Base-by-base conservation (phyloP, 139 green algal genomes). In the Zygnema cylindricum region DNA sequence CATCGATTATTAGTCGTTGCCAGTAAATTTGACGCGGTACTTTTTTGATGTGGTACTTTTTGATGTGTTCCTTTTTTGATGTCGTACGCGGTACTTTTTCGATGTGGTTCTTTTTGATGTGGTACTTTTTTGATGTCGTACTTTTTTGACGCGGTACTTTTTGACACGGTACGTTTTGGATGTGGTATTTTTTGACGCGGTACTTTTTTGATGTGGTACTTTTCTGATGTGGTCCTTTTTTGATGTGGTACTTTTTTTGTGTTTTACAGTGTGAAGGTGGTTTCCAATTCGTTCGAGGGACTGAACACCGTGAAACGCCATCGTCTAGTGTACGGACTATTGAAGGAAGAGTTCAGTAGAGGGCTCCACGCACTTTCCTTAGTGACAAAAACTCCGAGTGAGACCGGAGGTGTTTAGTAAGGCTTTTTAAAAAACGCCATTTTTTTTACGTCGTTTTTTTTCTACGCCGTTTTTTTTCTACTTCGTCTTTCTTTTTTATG, bases 181-280 rank as follows among this genome's bases (percentile, higher is more conserved):
- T 35, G 25, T 25, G 30, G 30, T 35, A 35, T 30, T 25, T 73
- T 73, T 73, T 25, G 30, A 35, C 57, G 43, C 22, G 35, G 22
- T 81, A 23, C 22, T 33, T 22, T 33, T 16, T 35, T 43, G 42
- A 40, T 69, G 21, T 81, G 21, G 21, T 81, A 81, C 16, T 22
- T 43, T 54, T 33, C 23, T 81, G 73, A 22, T 54, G 73, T 69
- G 73, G 21, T 35, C 16, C 16, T 43, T 81, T 22, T 33, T 43
- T 81, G 22, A 21, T 81, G 21, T 81, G 21, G 21, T 81, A 33
- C 21, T 81, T 21, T 23, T 23, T 89, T n/a, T n/a, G n/a, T n/a
- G n/a, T n/a, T n/a, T n/a, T n/a, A 82, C 79, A 92, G 87, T 57
- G 86, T 92, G 33, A 91, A 93, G 43, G 76, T 92, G 33, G 89